Base-by-base conservation (phyloP, 2,329 filamentous ascomycete species). In the Lasiodiplodia sp. region DNA sequence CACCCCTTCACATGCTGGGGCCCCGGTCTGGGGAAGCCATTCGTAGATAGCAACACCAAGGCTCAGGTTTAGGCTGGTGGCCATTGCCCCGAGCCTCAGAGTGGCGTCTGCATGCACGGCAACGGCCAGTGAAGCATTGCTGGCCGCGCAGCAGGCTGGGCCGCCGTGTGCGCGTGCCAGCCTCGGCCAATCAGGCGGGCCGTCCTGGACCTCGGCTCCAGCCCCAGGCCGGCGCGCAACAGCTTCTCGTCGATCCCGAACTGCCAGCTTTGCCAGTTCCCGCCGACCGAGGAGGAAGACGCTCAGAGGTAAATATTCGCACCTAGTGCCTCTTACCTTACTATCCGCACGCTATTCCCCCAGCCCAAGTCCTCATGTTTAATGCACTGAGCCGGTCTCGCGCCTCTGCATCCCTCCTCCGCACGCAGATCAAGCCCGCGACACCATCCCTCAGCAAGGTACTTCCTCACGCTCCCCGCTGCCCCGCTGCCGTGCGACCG, bases 351-450 rank as follows among this genome's bases (percentile, higher is more conserved):
- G 23, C 14, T 62, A 5, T 34, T 18, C 56, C 18, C 8, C 52
- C 58, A 37, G 18, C 44, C 68, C 58, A 4, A 62, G 67, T 66
- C 60, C 51, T 37, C 71, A 81, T 81, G 79, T 80, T 81, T 70
- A 79, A 74, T 77, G 78, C 78, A 77, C 75, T 76, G 73, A 77
- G 76, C 71, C 73, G 78, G 73, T 76, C 77, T 74, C 75, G 79
- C 76, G 76, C 75, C 69, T 75, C 79, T 70, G 75, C 75, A 73
- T 79, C 78, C 71, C 75, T 80, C 57, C 65, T 70, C 73, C 77
- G 76, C 73, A 72, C 73, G 72, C 75, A 76, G 16, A 68, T 77
- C 47, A 70, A 73, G 40, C 72, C 71, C 66, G 73, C 73, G 62
- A 75, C 75, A 53, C 47, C 60, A 62, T 72, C 72, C 37, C 31